A percentile compares a stretch with the other conserved stretches of the same genome.
phyloP scores from a whole-genome alignment of 345 rosid genomes.

The Pugionium dolabratum region DNA sequence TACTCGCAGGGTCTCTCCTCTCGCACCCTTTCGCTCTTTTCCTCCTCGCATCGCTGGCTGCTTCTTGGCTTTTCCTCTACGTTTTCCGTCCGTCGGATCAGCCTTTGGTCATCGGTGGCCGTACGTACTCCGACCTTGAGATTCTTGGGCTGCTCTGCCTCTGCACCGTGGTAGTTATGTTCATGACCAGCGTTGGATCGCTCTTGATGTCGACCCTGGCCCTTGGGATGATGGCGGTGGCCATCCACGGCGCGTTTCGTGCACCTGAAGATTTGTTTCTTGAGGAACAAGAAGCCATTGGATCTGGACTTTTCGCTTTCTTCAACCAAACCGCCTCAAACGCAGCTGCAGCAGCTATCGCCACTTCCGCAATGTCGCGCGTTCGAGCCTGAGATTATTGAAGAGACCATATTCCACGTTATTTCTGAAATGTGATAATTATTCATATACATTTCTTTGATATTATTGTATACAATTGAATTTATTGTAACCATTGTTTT shows the following conservation, averaged over 20 bases:
- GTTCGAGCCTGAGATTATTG: constrained; percentile 35
- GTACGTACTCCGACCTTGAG: constrained; percentile 50
- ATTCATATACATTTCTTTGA: constrained; percentile 12
- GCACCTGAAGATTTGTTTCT: constrained; percentile 56
- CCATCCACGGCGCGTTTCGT: constrained; percentile 51
- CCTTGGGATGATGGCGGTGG: constrained; percentile 47
- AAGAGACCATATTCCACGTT: background rate
- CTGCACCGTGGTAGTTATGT: constrained; percentile 49
- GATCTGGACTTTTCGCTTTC: constrained; percentile 45
- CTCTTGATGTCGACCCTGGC: constrained; percentile 44
- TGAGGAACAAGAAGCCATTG: constrained; percentile 49
- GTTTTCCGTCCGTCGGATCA: constrained; percentile 50
- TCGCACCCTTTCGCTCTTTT: constrained; percentile 50
- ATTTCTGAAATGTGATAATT: background rate
- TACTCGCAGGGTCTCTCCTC: constrained; percentile 44
- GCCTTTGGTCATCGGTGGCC: constrained; percentile 50
- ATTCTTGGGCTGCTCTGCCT: constrained; percentile 44
- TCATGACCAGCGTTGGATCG: constrained; percentile 57
- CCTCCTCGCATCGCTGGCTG: constrained; percentile 42
- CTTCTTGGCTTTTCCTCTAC: constrained; percentile 58
- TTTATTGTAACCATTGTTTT: constrained; percentile 30
- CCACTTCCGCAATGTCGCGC: constrained; percentile 37
- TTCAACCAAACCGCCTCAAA: constrained; percentile 43
- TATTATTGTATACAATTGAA: background rate
- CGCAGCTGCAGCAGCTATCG: constrained; percentile 43